phyloP scores from a whole-genome alignment of 192 early-diverging fungal genomes.

The Coemansia sp. region DNA sequence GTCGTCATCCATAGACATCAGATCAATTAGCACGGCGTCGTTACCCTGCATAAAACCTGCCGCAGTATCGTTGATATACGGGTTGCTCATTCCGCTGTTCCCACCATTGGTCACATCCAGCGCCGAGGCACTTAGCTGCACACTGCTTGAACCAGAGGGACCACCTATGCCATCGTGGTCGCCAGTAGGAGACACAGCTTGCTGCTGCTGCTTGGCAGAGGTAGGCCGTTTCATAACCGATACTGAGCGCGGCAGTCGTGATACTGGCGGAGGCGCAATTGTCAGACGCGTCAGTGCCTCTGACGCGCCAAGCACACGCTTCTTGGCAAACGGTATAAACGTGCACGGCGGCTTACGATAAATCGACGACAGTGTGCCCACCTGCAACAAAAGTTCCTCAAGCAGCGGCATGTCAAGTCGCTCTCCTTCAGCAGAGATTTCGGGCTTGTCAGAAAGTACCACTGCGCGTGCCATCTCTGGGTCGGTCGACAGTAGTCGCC shows the following conservation, averaged over 20 bases:
- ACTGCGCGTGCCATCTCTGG: conserved; percentile 71
- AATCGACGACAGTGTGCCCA: conserved; percentile 85
- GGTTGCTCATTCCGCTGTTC: conserved; percentile 44
- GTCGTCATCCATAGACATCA: conserved; percentile 52
- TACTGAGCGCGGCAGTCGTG: conserved; percentile 40
- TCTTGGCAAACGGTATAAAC: conserved; percentile 72
- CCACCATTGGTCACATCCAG: conserved; percentile 25
- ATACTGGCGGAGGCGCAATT: conserved; percentile 39
- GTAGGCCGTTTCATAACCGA: conserved; percentile 12
- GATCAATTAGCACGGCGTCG: conserved; percentile 47
- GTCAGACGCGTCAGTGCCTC: conserved; percentile 43
- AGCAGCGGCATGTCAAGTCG: conserved; percentile 81
- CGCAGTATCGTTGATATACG: conserved; percentile 46
- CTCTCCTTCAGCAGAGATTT: conserved; percentile 93
- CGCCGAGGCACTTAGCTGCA: conserved; percentile 35
- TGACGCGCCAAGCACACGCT: conserved; percentile 41
- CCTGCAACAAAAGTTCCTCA: conserved; percentile 83
- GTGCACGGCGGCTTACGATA: conserved; percentile 88
- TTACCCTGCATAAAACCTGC: conserved; percentile 28
- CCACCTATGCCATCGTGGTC: conserved; percentile 13
- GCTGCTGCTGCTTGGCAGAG: conserved; percentile 12
- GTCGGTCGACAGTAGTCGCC: conserved; percentile 93
- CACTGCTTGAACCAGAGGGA: conserved; percentile 14
- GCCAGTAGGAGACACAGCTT: not conserved
- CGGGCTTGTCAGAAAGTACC: conserved; percentile 89